phyloP scores from a whole-genome alignment of 768 basidiomycete species.

The Pulveroboletus ravenelii region DNA sequence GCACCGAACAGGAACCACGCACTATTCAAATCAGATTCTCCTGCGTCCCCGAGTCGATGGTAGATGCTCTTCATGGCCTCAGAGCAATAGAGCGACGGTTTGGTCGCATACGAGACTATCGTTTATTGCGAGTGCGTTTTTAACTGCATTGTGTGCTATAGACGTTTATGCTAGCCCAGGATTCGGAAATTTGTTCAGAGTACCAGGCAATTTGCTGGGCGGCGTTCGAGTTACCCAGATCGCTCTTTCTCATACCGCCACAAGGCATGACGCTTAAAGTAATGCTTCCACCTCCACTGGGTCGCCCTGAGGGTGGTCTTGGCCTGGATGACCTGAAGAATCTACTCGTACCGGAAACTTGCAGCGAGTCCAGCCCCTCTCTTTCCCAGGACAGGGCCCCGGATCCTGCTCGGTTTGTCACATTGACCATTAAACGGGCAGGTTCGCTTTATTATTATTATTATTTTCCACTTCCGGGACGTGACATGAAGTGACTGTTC shows the following conservation, averaged over 20 bases:
- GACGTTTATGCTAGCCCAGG: conserved; percentile 31
- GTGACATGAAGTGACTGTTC: not conserved
- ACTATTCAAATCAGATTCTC: conserved; percentile 40
- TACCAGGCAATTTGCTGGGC: conserved; percentile 43
- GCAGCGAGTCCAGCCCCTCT: not conserved
- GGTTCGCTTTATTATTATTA: conserved; percentile 17
- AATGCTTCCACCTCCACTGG: conserved; percentile 21
- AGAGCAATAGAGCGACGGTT: conserved; percentile 53
- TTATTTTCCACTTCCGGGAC: not conserved
- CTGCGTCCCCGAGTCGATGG: conserved; percentile 39
- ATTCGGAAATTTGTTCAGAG: conserved; percentile 39
- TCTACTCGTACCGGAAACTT: conserved; percentile 23
- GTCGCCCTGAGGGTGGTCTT: conserved; percentile 29
- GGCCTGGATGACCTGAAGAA: conserved; percentile 29
- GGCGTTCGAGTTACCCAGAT: conserved; percentile 42
- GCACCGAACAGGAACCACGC: conserved; percentile 8
- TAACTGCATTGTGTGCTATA: not conserved
- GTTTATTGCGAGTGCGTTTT: conserved; percentile 37
- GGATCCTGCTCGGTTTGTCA: conserved; percentile 8
- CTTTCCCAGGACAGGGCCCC: conserved; percentile 1
- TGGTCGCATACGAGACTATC: conserved; percentile 44
- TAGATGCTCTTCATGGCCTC: conserved; percentile 48
- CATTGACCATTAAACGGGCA: conserved; percentile 20
- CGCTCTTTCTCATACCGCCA: conserved; percentile 34
- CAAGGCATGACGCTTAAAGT: conserved; percentile 30